Conservation (phyloP, 1,284 basidiomycete species). For the Rhodotorula glutinis region DNA sequence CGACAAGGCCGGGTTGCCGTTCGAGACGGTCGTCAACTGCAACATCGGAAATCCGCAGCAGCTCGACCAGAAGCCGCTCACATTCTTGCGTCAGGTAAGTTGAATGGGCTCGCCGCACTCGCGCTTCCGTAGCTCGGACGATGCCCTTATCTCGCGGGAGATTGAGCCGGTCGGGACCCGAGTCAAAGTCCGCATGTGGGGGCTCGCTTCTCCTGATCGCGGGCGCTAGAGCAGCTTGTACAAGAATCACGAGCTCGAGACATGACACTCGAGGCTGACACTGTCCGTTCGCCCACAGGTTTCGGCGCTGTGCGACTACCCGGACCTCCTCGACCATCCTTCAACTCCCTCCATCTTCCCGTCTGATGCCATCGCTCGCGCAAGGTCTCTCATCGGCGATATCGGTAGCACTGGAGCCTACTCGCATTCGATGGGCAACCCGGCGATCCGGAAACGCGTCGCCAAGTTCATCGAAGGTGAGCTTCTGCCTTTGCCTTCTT, state of each 20-base stretch:
- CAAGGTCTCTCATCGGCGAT: constrained; percentile 72
- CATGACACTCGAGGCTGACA: no score
- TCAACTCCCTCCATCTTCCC: constrained; percentile 70
- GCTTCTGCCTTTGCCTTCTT: constrained; percentile 43
- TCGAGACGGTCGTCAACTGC: constrained; percentile 83
- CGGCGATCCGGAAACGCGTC: constrained; percentile 80
- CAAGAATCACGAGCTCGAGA: no score
- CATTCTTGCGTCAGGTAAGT: constrained; percentile 83
- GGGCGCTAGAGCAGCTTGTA: no score
- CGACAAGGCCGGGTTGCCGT: constrained; percentile 62
- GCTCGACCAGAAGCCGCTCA: constrained; percentile 88
- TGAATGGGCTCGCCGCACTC: not conserved
- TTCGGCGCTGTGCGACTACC: constrained; percentile 87
- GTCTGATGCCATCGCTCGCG: constrained; percentile 76
- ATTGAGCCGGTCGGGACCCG: not conserved
- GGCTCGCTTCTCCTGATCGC: no score
- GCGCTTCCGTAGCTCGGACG: no score
- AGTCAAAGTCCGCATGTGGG: constrained; percentile 3
- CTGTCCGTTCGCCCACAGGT: constrained; percentile 55
- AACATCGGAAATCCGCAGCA: constrained; percentile 99
- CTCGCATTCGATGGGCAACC: constrained; percentile 90
- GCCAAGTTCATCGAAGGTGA: constrained; percentile 82
- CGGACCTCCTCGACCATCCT: constrained; percentile 74
- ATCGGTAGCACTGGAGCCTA: constrained; percentile 95
- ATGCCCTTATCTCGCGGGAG: no score